These are phyloP conservation scores for Candida glucosophila DNA, from an alignment of 1,139 yeast species.

Conservation along the genomic window DNA sequence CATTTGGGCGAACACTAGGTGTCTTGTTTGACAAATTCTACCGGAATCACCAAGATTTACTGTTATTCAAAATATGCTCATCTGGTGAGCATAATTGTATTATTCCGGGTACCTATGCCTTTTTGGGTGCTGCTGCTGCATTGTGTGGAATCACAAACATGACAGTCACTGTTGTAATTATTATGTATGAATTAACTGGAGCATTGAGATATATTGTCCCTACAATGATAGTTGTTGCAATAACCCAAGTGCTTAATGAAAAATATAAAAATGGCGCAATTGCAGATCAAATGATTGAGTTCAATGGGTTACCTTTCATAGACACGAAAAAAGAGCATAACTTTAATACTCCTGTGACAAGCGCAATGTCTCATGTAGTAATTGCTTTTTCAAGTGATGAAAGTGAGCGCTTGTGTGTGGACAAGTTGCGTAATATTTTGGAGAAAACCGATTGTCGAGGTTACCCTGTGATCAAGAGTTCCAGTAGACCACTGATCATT, in stretches of 20 bases:
- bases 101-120: constrained; percentile 90
- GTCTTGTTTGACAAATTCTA: constrained; percentile 54
- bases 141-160: constrained; percentile 88
- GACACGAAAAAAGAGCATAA: constrained; percentile 65
- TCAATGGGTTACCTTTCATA: constrained; percentile 81
- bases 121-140: constrained; percentile 96
- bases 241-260: constrained; percentile 74
- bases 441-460: constrained; percentile 36
- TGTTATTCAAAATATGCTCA: constrained; percentile 42
- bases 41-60: constrained; percentile 28
- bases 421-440: constrained; percentile 29
- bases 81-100: constrained; percentile 42
- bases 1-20: constrained; percentile 84
- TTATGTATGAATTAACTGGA: constrained; percentile 94
- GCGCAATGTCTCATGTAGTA: constrained; percentile 58
- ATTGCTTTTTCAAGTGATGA: constrained; percentile 40
- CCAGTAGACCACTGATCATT: constrained; percentile 20
- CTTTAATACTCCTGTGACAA: constrained; percentile 45
- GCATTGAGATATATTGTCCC: constrained; percentile 86
- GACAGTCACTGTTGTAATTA: constrained; percentile 87
- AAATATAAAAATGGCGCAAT: constrained; percentile 77
- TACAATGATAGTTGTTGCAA: constrained; percentile 91
- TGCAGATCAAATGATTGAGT: constrained; percentile 88
- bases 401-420: constrained; percentile 19
- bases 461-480: constrained; percentile 44